Evolutionary conservation across 495 filamentous ascomycete genomes (phyloP), one percentile per base, ranked within the genome.

Genomic region (Neurospora sp.): DNA sequence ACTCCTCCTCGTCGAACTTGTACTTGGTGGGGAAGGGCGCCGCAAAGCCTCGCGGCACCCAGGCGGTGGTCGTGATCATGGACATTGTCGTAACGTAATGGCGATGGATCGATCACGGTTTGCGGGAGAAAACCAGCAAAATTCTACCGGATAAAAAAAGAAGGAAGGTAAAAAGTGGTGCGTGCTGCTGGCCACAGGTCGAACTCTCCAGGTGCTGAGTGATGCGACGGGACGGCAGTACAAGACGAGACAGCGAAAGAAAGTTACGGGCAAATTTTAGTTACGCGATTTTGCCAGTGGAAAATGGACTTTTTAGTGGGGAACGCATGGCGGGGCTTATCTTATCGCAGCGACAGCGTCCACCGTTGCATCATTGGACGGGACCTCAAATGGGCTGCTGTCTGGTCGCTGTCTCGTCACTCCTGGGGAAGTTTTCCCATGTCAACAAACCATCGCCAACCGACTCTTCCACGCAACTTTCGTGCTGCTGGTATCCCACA

Each of bases 31-130:
- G 96, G 76, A 97, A 97, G 73, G 91, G 90, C 69, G 96, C 94
- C 40, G 96, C 93, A 82, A 94, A 93, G 59, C 96, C 96, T 20
- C 94, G 92, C 73, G 93, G 94, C 76, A 98, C 95, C 96, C 96
- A 99, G 5, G 91, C 81, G 1, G 94, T 92, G 42, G 93, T 92
- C 27, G 96, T 98, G 72, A 99, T 97, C 95, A 98, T 98, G 40
- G 86, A 87, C 74, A 84, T 82, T 61, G 53, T 61, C 53, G 53
- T 12, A 17, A 61, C 22, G 53, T 61, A 71, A 76, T 82, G 53
- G 69, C 35, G 27, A 35, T 31, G 5, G 8, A 27, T 61, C 53
- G 27, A 22, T 61, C 38, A 41, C 20, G 9, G 42, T 16, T 40
- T 61, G 37, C 44, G 42, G 39, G 14, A 20, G 20, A n/a, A 39